A percentile compares a stretch with the other conserved stretches of the same genome.
phyloP scores from a whole-genome alignment of 257 asterid genomes.

The Solanum acaule region DNA sequence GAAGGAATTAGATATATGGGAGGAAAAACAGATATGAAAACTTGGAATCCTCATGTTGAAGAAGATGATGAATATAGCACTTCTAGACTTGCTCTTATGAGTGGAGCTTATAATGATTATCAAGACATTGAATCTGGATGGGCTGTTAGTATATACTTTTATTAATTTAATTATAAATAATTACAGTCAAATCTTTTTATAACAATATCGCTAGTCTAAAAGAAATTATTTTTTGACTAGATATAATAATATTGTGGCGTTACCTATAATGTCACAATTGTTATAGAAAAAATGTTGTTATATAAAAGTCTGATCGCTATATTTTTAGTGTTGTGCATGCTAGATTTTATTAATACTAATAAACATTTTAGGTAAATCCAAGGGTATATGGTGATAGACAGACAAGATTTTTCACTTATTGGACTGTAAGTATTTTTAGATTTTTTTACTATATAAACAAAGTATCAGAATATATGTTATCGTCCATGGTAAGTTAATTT shows the following conservation, averaged over 20 bases:
- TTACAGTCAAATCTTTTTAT: too few relatives aligned
- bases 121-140: conserved; percentile 59
- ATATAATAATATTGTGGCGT: not conserved
- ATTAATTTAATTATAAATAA: not conserved
- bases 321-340: too few relatives aligned
- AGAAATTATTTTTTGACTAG: not conserved
- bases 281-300: too few relatives aligned
- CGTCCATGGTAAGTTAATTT: not conserved
- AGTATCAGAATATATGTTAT: not conserved
- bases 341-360: not conserved
- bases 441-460: not conserved
- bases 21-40: conserved; percentile 52
- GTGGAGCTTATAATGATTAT: conserved; percentile 26
- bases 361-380: conserved; percentile 53
- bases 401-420: conserved; percentile 52
- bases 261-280: too few relatives aligned
- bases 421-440: conserved; percentile 49
- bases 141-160: conserved; percentile 33
- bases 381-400: conserved; percentile 53
- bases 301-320: too few relatives aligned
- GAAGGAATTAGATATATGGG: conserved; percentile 53
- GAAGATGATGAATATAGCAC: conserved; percentile 56
- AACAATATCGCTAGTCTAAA: not conserved
- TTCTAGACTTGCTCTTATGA: conserved; percentile 38
- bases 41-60: conserved; percentile 49